phyloP scores from a whole-genome alignment of 768 basidiomycete genomes.

The Kwoniella dendrophila region DNA sequence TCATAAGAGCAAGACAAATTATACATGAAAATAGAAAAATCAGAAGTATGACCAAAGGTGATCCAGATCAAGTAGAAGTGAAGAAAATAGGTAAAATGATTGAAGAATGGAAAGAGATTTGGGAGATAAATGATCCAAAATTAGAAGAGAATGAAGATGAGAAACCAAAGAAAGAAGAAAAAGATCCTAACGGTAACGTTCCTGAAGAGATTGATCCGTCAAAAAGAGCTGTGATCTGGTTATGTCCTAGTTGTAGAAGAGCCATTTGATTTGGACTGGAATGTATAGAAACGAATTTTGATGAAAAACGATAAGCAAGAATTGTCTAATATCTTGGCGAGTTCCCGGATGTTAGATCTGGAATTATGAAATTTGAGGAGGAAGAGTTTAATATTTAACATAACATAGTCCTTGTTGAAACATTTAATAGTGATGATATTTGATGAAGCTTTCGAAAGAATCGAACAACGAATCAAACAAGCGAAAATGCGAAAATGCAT shows the following conservation, averaged over 20 bases:
- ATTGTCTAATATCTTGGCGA: no score
- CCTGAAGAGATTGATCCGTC: background rate
- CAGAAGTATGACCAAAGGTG: background rate
- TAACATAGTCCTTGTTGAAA: no score
- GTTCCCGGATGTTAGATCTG: no score
- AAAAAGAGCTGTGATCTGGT: constrained; percentile 11
- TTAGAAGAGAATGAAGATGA: background rate
- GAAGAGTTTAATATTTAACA: no score
- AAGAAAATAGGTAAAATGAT: background rate
- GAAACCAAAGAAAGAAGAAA: background rate
- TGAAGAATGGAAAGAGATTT: background rate
- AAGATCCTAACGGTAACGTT: background rate
- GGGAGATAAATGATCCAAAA: background rate
- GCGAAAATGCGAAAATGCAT: no score
- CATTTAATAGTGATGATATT: no score
- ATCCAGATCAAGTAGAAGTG: background rate
- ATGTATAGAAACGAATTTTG: no score
- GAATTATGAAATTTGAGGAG: no score
- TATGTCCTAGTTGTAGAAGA: constrained; percentile 16
- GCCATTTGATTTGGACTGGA: constrained; percentile 9
- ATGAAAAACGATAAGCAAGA: no score
- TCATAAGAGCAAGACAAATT: constrained; percentile 32
- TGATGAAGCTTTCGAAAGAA: no score
- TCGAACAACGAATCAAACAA: no score
- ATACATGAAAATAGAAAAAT: constrained; percentile 6